Evolutionary conservation across 495 filamentous ascomycete genomes (phyloP), one percentile per base, ranked within the genome.

Genomic region (Daldinia decipiens): DNA sequence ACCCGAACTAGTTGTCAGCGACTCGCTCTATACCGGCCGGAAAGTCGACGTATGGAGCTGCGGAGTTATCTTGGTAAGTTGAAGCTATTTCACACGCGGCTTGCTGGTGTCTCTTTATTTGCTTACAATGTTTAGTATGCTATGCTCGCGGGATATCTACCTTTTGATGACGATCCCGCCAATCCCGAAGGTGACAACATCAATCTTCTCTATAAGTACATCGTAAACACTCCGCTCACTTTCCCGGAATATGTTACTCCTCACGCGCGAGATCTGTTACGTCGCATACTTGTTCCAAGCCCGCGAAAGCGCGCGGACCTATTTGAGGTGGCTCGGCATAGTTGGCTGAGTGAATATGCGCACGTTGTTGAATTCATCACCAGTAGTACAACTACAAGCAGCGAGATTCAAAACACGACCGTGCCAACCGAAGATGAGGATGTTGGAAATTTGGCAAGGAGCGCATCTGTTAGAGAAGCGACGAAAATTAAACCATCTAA

Each of bases 21-120:
- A 99, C 80, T 96, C 93, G 17, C 81, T 99, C 15, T 99, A 99
- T 79, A 99, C 96, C 5, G 95, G 95, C 40, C 87, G 93, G 29
- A 99, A 98, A 79, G 95, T 99, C 15, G 95, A 99, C 77, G 95
- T 99, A 26, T 99, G 95, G 95, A 98, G 95, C 76, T 98, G 95
- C 76, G 95, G 95, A 81, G 95, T 99, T 26, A 99, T 99, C 74
- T 81, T 99, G 86, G 95, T 98, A 87, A 82, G 93, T 86, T 31
- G 5, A 39, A 26, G 12, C 21, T 13, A 24, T n/a, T 1, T 65
- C 1, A 12, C 27, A 45, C 38, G 31, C 9, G 15, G 8, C 47
- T 47, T 43, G 75, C 50, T 67, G 65, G 76, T 70, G 76, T 68
- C 21, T n/a, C 17, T 15, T n/a, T 21, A 29, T 34, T 67, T 65